Evolutionary conservation across 371 early-diverging fungal genomes (phyloP).

Genomic region (Mycotypha africana): DNA sequence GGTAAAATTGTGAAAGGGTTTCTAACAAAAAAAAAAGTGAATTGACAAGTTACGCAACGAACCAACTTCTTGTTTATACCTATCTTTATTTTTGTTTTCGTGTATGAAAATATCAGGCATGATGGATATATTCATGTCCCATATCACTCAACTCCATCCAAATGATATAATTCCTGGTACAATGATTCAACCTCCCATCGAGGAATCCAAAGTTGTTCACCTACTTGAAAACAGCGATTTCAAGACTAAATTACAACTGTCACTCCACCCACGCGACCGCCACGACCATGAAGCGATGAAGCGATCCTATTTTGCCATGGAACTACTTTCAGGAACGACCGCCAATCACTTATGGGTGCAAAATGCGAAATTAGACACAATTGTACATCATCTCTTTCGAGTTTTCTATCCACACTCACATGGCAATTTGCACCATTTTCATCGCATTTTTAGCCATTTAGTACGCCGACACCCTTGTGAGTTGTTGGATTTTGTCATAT

Average conservation of each 20-base stretch:
- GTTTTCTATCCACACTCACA: constrained; percentile 29
- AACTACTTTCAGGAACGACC: constrained; percentile 35
- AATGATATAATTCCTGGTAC: too few relatives aligned
- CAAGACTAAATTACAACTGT: constrained; percentile 11
- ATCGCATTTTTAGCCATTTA: constrained; percentile 36
- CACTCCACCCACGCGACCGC: constrained; percentile 19
- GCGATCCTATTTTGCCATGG: constrained; percentile 46
- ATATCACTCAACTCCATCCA: constrained; percentile 24
- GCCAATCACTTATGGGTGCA: constrained; percentile 38
- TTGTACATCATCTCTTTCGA: constrained; percentile 26
- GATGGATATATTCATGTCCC: constrained; percentile 44
- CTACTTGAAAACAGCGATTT: too few relatives aligned
- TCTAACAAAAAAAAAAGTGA: not conserved
- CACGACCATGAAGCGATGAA: constrained; percentile 30
- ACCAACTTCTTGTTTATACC: not conserved
- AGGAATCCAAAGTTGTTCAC: too few relatives aligned
- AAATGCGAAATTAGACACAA: constrained; percentile 27
- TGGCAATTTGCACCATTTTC: constrained; percentile 41
- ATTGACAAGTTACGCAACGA: not conserved
- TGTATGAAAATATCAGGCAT: constrained; percentile 24
- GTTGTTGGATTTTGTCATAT: constrained; percentile 29
- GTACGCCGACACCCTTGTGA: constrained; percentile 32
- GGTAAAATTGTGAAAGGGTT: constrained; percentile 19
- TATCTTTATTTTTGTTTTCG: too few relatives aligned
- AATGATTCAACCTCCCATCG: not conserved